Conservation (phyloP, 257 asterid genomes). For the Ocimum tenuiflorum region DNA sequence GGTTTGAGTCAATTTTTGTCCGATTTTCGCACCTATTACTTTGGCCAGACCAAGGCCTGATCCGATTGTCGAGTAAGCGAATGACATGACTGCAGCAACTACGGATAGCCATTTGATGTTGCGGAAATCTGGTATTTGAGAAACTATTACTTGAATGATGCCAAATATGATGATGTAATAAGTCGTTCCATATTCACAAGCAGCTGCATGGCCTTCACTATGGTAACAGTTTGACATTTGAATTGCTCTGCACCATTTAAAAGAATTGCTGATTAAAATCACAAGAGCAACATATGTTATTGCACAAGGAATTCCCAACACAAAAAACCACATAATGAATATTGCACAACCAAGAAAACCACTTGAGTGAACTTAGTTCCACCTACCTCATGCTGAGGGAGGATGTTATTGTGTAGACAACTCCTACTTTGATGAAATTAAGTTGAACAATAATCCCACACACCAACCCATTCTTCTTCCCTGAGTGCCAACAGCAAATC, state of each 20-base stretch:
- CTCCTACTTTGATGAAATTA: slow-evolving; percentile 15
- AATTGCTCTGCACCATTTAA: slow-evolving; percentile 52
- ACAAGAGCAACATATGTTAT: background rate
- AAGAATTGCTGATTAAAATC: background rate
- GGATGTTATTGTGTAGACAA: slow-evolving; percentile 23
- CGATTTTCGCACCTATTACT: slow-evolving; percentile 42
- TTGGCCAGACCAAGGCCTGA: slow-evolving; percentile 64
- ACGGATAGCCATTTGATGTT: slow-evolving; percentile 60
- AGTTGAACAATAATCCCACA: slow-evolving; percentile 17
- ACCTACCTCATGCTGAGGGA: slow-evolving; percentile 34
- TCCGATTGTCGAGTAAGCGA: slow-evolving; percentile 54
- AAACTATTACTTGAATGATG: slow-evolving; percentile 40
- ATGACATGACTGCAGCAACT: slow-evolving; percentile 70
- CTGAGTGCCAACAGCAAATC: background rate
- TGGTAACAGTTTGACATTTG: slow-evolving; percentile 70
- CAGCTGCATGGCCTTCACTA: slow-evolving; percentile 41
- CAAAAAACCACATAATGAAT: background rate
- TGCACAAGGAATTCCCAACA: background rate
- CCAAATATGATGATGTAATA: slow-evolving; percentile 54
- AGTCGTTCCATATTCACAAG: slow-evolving; percentile 37
- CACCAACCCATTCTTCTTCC: slow-evolving; percentile 16
- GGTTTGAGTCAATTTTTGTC: background rate
- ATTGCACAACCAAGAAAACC: background rate
- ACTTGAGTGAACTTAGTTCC: background rate
- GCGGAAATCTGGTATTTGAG: slow-evolving; percentile 69